These are phyloP conservation scores for Maudiozyma bulderi DNA, from an alignment of 805 yeast genomes.

Conservation along the genomic window DNA sequence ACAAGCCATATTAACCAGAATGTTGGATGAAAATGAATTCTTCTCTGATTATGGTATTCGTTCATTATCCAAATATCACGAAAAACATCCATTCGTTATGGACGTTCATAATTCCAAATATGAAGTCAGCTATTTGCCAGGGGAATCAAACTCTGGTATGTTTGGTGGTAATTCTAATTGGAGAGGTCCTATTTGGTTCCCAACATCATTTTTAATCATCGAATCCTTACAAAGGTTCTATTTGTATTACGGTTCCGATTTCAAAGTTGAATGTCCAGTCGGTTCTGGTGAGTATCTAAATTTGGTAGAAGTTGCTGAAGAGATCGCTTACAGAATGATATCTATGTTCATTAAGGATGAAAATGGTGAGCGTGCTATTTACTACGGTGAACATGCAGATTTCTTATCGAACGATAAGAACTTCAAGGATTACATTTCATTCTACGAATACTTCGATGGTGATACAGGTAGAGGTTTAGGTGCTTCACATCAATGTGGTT, in stretches of 20 bases:
- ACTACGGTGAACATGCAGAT: conserved; percentile 55
- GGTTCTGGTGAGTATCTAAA: conserved; percentile 71
- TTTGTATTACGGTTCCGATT: conserved; percentile 76
- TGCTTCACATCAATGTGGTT: conserved; percentile 90
- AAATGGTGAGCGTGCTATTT: conserved; percentile 63
- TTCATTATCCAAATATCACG: conserved; percentile 79
- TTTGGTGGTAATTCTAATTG: conserved; percentile 96
- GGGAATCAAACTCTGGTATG: conserved; percentile 85
- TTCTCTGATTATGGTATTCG: conserved; percentile 79
- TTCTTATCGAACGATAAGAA: conserved; percentile 54
- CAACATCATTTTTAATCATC: conserved; percentile 75
- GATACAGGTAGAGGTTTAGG: conserved; percentile 93
- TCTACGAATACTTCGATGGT: conserved; percentile 86
- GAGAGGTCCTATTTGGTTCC: conserved; percentile 98
- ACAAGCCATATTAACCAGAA: conserved; percentile 59
- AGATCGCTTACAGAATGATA: conserved; percentile 77
- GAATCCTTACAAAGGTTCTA: conserved; percentile 84
- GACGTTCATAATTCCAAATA: conserved; percentile 69
- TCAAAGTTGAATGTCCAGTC: conserved; percentile 84
- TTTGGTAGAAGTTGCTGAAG: conserved; percentile 85
- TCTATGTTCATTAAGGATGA: conserved; percentile 65
- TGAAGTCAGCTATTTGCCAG: conserved; percentile 67
- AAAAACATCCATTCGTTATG: conserved; percentile 78
- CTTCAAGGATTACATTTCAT: conserved; percentile 69
- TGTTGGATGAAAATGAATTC: conserved; percentile 83